phyloP scores from a whole-genome alignment of 2,329 filamentous ascomycete species.

The Aspergillus quadricinctus region DNA sequence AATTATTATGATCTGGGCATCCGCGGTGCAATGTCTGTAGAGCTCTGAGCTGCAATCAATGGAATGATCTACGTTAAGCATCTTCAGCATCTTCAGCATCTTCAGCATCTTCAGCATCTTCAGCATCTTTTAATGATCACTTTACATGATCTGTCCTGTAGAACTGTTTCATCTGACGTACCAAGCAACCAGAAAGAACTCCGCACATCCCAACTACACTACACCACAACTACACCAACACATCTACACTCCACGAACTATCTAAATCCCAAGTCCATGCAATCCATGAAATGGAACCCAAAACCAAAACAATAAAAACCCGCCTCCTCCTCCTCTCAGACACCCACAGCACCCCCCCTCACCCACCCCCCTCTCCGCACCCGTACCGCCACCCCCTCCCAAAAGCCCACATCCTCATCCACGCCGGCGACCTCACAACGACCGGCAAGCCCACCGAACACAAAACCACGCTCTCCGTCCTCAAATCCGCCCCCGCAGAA shows the following conservation, averaged over 20 bases:
- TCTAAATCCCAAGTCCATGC: too few species aligned
- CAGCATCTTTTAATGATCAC: constrained; percentile 4
- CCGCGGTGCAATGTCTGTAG: constrained; percentile 28
- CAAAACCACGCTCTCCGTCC: constrained; percentile 44
- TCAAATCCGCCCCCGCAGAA: constrained; percentile 45
- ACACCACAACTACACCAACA: too few species aligned
- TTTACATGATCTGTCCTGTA: too few species aligned
- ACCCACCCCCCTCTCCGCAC: constrained; percentile 26
- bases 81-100: too few species aligned
- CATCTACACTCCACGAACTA: too few species aligned
- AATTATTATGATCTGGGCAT: constrained; percentile 24
- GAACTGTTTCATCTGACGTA: too few species aligned
- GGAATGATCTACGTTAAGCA: constrained; percentile 28
- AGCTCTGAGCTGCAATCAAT: constrained; percentile 36
- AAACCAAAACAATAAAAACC: too few species aligned
- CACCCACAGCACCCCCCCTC: constrained; percentile 32
- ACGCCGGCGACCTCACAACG: constrained; percentile 55
- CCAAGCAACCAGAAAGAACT: too few species aligned
- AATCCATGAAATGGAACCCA: too few species aligned
- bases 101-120: too few species aligned
- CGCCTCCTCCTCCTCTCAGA: constrained; percentile 40
- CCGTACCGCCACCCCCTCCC: constrained; percentile 40
- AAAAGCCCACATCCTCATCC: constrained; percentile 50
- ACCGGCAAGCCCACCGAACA: too few species aligned
- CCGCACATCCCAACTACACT: too few species aligned